Conservation (phyloP, 73 alveolate genomes). For the Symbiodinium natans region DNA sequence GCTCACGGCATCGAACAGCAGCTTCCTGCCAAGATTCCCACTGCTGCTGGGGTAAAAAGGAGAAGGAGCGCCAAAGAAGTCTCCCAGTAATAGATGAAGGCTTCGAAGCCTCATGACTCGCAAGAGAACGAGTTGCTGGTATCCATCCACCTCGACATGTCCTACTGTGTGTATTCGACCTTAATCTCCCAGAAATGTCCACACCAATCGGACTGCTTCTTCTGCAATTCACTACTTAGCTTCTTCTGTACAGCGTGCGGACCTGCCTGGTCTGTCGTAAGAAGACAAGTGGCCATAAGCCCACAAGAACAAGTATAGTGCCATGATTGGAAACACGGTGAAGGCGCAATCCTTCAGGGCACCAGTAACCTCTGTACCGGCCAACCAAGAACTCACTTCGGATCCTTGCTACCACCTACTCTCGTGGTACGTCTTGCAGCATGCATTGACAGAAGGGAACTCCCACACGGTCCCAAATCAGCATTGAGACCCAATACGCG, state of each 20-base stretch:
- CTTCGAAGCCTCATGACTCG: conserved; percentile 35
- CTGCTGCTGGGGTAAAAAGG: conserved; percentile 33
- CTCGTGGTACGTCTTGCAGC: too few relatives aligned
- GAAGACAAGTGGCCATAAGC: conserved; percentile 19
- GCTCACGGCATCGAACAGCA: too few relatives aligned
- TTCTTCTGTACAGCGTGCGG: too few relatives aligned
- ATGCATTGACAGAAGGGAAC: too few relatives aligned
- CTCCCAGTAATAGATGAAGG: conserved; percentile 38
- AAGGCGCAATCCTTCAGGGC: conserved; percentile 13
- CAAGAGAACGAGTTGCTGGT: too few relatives aligned
- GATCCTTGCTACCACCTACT: too few relatives aligned
- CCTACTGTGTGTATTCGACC: not conserved
- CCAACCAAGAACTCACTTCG: too few relatives aligned
- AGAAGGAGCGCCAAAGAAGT: conserved; percentile 3
- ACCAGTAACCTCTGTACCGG: too few relatives aligned
- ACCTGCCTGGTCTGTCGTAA: too few relatives aligned
- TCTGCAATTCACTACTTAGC: too few relatives aligned
- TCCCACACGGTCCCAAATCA: conserved; percentile 35
- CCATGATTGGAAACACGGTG: conserved; percentile 56
- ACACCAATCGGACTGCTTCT: too few relatives aligned
- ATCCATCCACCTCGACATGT: not conserved
- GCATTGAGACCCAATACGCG: conserved; percentile 83
- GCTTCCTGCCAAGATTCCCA: conserved; percentile 1
- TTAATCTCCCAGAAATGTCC: too few relatives aligned
- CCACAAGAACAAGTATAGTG: conserved; percentile 17